Conservation (phyloP, 176 grass and related monocot species). For the Pharus latifolius region DNA sequence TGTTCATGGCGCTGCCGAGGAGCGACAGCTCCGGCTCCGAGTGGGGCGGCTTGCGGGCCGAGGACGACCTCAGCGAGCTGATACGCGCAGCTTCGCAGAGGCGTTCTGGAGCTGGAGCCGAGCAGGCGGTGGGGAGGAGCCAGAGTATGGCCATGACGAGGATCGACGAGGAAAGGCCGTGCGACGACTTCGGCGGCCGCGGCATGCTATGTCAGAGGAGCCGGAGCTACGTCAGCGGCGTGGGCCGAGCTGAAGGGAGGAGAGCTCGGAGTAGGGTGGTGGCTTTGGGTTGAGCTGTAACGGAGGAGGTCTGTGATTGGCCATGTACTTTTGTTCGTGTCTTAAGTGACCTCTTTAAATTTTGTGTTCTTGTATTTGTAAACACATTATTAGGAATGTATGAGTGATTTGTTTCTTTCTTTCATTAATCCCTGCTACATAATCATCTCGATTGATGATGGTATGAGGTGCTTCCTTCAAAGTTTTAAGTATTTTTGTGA, state of each 20-base stretch:
- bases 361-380: neutral
- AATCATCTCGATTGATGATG: no score
- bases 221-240: slow-evolving; percentile 24
- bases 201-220: slow-evolving; percentile 6
- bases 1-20: slow-evolving; percentile 22
- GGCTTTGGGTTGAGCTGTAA: slow-evolving; percentile 9
- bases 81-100: slow-evolving; percentile 35
- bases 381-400: neutral
- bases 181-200: neutral
- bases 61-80: slow-evolving; percentile 37
- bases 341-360: neutral
- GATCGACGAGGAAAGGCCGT: slow-evolving; percentile 45
- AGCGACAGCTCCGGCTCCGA: slow-evolving; percentile 13
- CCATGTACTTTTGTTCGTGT: no score
- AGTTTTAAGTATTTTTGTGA: no score
- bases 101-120: neutral
- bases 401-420: neutral
- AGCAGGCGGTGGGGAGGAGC: slow-evolving; percentile 26
- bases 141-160: slow-evolving; percentile 40
- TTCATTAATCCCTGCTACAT: no score
- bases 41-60: neutral
- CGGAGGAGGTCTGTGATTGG: no score
- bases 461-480: no score
- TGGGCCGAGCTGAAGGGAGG: neutral
- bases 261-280: neutral